These are phyloP conservation scores for Colletotrichum brevisporum DNA, from an alignment of 2,329 filamentous ascomycete species.

Conservation along the genomic window DNA sequence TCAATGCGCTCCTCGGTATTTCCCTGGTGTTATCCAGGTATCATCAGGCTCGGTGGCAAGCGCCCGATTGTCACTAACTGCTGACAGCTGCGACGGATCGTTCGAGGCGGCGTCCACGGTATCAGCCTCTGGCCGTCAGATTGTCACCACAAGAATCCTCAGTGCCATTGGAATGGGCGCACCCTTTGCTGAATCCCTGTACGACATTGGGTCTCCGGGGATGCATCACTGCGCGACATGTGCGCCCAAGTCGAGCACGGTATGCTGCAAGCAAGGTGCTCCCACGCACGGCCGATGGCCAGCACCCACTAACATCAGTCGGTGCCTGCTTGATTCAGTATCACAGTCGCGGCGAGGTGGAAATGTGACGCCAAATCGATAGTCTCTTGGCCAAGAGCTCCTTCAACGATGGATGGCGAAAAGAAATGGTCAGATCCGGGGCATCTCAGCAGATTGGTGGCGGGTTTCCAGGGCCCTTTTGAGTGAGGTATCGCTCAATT, in stretches of 20 bases:
- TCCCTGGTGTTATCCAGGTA: neutral
- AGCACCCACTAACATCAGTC: neutral
- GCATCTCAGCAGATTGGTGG: slow-evolving; percentile 14
- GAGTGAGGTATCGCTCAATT: slow-evolving; percentile 9
- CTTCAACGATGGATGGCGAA: slow-evolving; percentile 1
- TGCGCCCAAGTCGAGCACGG: slow-evolving; percentile 24
- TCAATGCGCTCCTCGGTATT: slow-evolving; percentile 14
- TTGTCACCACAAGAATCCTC: neutral
- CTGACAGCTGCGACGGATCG: slow-evolving; percentile 14
- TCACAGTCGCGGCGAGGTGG: neutral
- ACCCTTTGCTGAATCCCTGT: slow-evolving; percentile 11
- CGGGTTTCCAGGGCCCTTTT: slow-evolving; percentile 15
- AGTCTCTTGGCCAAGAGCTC: slow-evolving; percentile 21
- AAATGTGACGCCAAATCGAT: slow-evolving; percentile 21
- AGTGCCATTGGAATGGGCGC: slow-evolving; percentile 13
- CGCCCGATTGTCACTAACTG: slow-evolving; percentile 13
- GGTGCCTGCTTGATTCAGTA: slow-evolving; percentile 18
- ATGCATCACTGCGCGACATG: slow-evolving; percentile 17
- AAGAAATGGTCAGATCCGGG: slow-evolving; percentile 13
- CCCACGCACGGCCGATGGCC: slow-evolving; percentile 2
- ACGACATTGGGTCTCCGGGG: slow-evolving; percentile 22
- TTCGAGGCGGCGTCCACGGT: slow-evolving; percentile 5
- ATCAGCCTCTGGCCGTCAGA: slow-evolving; percentile 32
- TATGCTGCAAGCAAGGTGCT: neutral
- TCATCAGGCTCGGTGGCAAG: slow-evolving; percentile 22